Evolutionary conservation across 2,329 filamentous ascomycete genomes (phyloP), one percentile per base, ranked within the genome.

Genomic region (Monosporascus sp.): DNA sequence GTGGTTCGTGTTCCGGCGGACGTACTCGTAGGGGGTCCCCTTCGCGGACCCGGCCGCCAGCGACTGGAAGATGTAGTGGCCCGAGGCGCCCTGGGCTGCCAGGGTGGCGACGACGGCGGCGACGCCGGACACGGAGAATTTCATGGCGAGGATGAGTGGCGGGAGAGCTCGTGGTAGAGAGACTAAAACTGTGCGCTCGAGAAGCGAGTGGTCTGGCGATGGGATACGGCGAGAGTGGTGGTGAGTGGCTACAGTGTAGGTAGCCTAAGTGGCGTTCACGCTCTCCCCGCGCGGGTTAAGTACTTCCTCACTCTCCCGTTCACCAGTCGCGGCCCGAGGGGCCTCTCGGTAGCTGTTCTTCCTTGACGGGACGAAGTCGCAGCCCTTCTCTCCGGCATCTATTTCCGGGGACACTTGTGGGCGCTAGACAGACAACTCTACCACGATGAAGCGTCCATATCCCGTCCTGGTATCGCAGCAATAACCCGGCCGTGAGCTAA

Each of bases 1-100:
- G 59, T 72, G 67, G 70, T 77, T 78, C 50, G 67, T 73, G 67
- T 77, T 77, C 50, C 66, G 67, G 26, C 75, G 71, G 55, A 78
- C 65, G 58, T 69, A 69, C 54, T 73, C 62, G 55, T 68, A 74
- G 6, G 65, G 53, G 41, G 56, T 58, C 37, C 65, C 70, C 58
- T 68, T 69, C 18, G 58, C 58, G 17, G 61, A 62, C 5, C 68
- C 72, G 49, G 68, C 63, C 8, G 61, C 56, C 38, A 74, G 57
- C 35, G 71, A 59, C 55, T 73, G 67, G 62, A 73, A 74, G 59
- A 74, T 73, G 64, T 74, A 74, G 58, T 74, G 72, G 2, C 61
- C 71, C 3, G 68, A 68, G 9, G 63, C 71, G 18, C 67, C 57
- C 55, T 67, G 63, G 5, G 64, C 63, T 38, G 63, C 66, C 24